These are phyloP conservation scores for Chrysosphaeria jannelii DNA, from an alignment of 2,329 filamentous ascomycete species.

Conservation along the genomic window DNA sequence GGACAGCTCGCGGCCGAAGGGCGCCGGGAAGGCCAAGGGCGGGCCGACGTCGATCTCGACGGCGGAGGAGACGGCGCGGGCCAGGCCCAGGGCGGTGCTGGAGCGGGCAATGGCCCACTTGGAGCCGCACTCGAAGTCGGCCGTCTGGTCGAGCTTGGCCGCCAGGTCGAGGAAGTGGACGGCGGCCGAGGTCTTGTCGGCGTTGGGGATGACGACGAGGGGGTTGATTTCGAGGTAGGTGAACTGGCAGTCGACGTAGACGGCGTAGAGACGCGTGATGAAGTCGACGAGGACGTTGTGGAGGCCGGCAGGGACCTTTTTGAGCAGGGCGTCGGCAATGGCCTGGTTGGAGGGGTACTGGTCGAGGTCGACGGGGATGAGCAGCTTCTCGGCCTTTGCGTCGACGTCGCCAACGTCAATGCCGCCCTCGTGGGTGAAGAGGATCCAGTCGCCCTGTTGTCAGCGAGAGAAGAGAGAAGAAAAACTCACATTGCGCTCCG, in stretches of 20 bases:
- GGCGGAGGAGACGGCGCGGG: constrained; percentile 28
- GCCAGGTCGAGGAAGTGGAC: constrained; percentile 97
- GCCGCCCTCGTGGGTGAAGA: constrained; percentile 98
- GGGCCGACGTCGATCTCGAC: constrained; percentile 87
- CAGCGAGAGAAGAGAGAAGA: no score
- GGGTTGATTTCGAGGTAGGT: constrained; percentile 99
- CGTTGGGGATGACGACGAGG: constrained; percentile 88
- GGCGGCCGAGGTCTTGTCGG: constrained; percentile 64
- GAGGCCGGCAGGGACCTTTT: constrained; percentile 78
- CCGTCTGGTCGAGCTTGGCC: constrained; percentile 95
- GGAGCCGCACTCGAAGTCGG: constrained; percentile 94
- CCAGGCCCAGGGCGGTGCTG: constrained; percentile 61
- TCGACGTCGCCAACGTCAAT: constrained; percentile 98
- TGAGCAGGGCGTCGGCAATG: constrained; percentile 59
- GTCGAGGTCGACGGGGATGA: constrained; percentile 83
- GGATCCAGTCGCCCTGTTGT: constrained; percentile 98
- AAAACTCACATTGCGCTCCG: constrained; percentile 80
- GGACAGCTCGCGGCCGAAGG: constrained; percentile 90
- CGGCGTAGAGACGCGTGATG: constrained; percentile 90
- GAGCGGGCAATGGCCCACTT: constrained; percentile 96
- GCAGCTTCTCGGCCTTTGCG: constrained; percentile 91
- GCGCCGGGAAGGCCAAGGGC: constrained; percentile 95
- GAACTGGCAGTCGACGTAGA: constrained; percentile 99
- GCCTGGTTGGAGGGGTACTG: constrained; percentile 90
- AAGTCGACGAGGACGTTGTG: constrained; percentile 99